Base-by-base conservation (phyloP, 768 basidiomycete genomes). In the Leccinum variicolor region DNA sequence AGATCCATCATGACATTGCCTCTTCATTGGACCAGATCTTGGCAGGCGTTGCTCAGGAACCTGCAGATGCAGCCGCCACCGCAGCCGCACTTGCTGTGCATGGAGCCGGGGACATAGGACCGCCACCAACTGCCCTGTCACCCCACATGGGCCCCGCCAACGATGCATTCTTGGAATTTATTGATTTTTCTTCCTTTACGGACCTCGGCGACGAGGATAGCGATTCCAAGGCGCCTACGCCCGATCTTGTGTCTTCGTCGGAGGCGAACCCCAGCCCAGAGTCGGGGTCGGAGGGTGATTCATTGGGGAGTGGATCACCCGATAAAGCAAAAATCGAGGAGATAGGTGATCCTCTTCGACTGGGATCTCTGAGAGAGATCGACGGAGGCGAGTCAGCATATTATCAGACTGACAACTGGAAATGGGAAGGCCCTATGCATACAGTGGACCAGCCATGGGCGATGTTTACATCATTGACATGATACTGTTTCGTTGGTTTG, bases 231-330 rank as follows among this genome's bases (percentile, higher is more conserved):
- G 82, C 85, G n/a, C 77, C 81, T 8, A 91, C 90, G 3, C 90
- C 90, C 9, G 90, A 91, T 55, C 78, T 92, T 50, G 75, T 88
- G 15, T 77, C 79, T 33, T 82, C 85, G 11, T 85, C 87, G 19
- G 89, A 89, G 57, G 83, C 89, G 19, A 89, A 90, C 62, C 85
- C 83, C 11, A 90, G 89, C 67, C 90, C 90, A 3, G 86, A 87
- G 64, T 90, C 89, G 14, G 83, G 80, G 34, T 81, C 86, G 9
- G 89, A 88, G 64, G 75, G 80, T 29, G 86, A 86, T 55, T 70
- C 74, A 25, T 68, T 74, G 54, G 79, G 82, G 52, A 76, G 77
- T 57, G 71, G 77, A 46, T 66, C 78, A 53, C 76, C 75, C 46
- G 78, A 77, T 54, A 83, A 84, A 64, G 72, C 70, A 36, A 84